Conservation (phyloP, 75 land plant species). For the Cryptomeria japonica region DNA sequence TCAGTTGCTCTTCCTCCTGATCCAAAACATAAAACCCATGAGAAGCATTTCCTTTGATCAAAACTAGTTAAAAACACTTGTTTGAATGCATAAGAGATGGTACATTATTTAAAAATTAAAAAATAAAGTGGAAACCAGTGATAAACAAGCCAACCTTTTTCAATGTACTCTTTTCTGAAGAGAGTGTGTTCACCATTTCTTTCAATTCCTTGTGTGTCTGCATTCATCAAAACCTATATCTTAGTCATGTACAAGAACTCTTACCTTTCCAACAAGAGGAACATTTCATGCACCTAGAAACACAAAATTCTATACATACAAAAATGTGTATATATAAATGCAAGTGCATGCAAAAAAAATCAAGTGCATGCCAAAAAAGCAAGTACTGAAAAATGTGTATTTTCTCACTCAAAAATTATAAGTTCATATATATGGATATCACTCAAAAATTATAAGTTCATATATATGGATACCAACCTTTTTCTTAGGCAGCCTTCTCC, state of each 20-base stretch:
- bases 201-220: conserved; percentile 2
- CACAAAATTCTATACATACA: neutral
- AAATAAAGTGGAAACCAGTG: neutral
- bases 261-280: neutral
- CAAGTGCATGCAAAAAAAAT: neutral
- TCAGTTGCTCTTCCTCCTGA: neutral
- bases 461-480: neutral
- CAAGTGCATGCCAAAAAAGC: no score
- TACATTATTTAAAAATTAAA: neutral
- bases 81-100: neutral
- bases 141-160: conserved; percentile 1
- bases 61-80: neutral
- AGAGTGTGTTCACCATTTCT: neutral
- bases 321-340: neutral
- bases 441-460: no score
- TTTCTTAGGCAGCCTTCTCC: no score
- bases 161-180: neutral
- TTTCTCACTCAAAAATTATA: neutral
- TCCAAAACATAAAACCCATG: neutral
- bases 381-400: neutral
- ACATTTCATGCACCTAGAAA: neutral
- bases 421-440: no score
- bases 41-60: neutral
- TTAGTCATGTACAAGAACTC: neutral
- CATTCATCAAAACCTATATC: neutral